A percentile compares a stretch with the other conserved stretches of the same genome.
Evolutionary conservation across 148 eudicot genomes (phyloP).

Genomic region (Cornus florida): DNA sequence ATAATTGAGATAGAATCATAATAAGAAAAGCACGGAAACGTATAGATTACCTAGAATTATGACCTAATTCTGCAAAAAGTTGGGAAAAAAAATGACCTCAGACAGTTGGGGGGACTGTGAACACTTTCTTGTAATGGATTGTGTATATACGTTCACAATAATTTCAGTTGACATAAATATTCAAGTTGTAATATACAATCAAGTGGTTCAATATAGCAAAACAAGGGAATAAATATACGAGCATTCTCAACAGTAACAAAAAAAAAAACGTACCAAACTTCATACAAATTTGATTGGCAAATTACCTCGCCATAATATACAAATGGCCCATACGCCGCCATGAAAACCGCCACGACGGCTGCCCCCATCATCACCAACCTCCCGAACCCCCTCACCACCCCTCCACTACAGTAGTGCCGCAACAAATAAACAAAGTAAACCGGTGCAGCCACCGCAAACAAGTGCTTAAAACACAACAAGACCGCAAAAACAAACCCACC

Average conservation of each 20-base stretch:
- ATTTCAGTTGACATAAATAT: too few relatives aligned
- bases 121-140: too few relatives aligned
- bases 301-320: conserved; percentile 80
- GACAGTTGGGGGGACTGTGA: too few relatives aligned
- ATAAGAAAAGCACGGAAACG: too few relatives aligned
- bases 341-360: conserved; percentile 57
- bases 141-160: too few relatives aligned
- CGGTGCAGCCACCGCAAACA: conserved; percentile 97
- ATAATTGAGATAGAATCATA: too few relatives aligned
- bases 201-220: background rate
- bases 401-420: conserved; percentile 82
- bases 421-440: conserved; percentile 90
- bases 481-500: conserved; percentile 86
- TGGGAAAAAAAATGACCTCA: too few relatives aligned
- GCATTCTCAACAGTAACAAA: too few relatives aligned
- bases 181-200: background rate
- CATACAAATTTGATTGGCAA: background rate
- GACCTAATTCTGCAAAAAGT: too few relatives aligned
- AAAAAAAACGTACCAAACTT: background rate
- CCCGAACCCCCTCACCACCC: conserved; percentile 66
- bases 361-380: conserved; percentile 67
- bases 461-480: conserved; percentile 82
- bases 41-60: too few relatives aligned
- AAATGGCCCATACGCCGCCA: conserved; percentile 90
- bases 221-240: background rate